Conservation (phyloP, 1,284 basidiomycete genomes). For the Ustilago cynodontis region DNA sequence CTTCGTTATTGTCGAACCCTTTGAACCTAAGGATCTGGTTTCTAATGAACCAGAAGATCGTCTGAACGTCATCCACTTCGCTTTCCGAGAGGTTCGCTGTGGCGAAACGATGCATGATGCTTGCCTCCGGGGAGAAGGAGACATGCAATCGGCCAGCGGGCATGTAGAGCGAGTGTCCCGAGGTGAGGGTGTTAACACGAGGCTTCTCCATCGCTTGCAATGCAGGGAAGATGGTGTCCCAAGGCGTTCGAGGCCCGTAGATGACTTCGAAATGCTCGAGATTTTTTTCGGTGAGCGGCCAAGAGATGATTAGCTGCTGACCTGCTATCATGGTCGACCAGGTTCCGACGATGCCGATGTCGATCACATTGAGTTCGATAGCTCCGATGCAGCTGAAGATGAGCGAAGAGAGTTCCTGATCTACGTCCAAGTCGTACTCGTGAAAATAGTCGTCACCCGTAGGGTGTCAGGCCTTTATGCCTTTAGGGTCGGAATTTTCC, state of each 20-base stretch:
- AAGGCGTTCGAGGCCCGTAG: not conserved
- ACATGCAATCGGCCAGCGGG: conserved; percentile 2
- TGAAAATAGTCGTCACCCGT: not conserved
- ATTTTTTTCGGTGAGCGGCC: not conserved
- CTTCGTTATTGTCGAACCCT: not conserved
- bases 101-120: conserved; percentile 1
- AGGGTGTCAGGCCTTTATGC: not conserved
- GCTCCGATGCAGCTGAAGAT: not conserved
- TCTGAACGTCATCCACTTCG: not conserved
- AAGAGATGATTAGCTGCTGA: not conserved
- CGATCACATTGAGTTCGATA: not conserved
- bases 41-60: not conserved
- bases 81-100: too few relatives aligned
- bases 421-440: not conserved
- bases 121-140: conserved; percentile 1
- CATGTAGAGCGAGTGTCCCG: not conserved
- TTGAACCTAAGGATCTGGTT: not conserved
- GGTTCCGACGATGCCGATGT: not conserved
- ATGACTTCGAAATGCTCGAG: not conserved
- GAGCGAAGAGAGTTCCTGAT: not conserved
- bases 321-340: not conserved
- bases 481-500: not conserved
- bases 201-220: not conserved
- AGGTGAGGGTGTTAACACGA: not conserved
- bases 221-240: not conserved